phyloP scores from a whole-genome alignment of 2,329 filamentous ascomycete genomes.

The Epichloe glyceriae region DNA sequence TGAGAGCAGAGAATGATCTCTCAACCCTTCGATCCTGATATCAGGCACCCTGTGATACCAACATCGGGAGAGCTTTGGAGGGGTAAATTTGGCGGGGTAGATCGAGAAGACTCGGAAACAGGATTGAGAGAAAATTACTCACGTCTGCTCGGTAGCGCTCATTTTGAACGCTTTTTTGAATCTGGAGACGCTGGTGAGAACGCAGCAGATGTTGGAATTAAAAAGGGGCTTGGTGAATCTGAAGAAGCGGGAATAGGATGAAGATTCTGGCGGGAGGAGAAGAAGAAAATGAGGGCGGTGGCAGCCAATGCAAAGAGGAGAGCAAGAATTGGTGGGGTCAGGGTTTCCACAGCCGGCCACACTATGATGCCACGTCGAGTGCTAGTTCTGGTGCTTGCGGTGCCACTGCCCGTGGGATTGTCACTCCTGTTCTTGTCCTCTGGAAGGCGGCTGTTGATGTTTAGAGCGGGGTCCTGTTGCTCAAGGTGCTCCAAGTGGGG shows the following conservation, averaged over 20 bases:
- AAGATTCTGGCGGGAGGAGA: slow-evolving; percentile 7
- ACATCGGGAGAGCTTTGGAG: slow-evolving; percentile 7
- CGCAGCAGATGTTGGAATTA: slow-evolving; percentile 12
- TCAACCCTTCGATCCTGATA: too few species aligned
- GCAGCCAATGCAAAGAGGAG: slow-evolving; percentile 25
- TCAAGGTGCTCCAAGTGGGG: slow-evolving; percentile 3
- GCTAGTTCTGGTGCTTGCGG: neutral
- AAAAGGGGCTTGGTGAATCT: slow-evolving; percentile 15
- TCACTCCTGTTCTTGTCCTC: neutral
- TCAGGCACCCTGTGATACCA: too few species aligned
- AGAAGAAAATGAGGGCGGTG: slow-evolving; percentile 16
- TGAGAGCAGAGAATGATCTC: too few species aligned
- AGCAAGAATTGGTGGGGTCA: slow-evolving; percentile 31
- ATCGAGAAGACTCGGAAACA: neutral
- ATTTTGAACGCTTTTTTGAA: slow-evolving; percentile 35
- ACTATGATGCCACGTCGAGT: slow-evolving; percentile 10
- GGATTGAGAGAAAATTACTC: slow-evolving; percentile 24
- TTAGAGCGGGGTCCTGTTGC: slow-evolving; percentile 5
- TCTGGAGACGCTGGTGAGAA: slow-evolving; percentile 16
- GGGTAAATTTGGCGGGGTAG: slow-evolving; percentile 22
- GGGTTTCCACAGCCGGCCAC: slow-evolving; percentile 24
- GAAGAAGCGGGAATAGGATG: slow-evolving; percentile 16
- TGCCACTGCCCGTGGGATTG: neutral
- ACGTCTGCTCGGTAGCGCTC: slow-evolving; percentile 78
- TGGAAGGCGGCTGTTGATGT: neutral